Conservation (phyloP, 768 basidiomycete species). For the Tylopilus felleus region DNA sequence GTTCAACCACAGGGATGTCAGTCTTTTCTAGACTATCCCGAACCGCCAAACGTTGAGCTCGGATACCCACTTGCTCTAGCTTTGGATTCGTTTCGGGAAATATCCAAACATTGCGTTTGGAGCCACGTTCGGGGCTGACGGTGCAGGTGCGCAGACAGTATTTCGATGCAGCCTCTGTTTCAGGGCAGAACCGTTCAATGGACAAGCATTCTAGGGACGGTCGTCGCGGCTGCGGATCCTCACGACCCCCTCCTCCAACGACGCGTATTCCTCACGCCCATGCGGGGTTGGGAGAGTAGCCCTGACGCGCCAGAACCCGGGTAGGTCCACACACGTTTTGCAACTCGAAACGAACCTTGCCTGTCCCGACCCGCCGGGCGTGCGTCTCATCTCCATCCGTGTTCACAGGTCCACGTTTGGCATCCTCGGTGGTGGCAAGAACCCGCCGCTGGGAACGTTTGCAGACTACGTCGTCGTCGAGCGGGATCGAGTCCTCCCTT, state of each 20-base stretch:
- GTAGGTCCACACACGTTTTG: conserved; percentile 36
- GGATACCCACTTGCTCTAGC: conserved; percentile 34
- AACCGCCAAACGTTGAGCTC: neutral
- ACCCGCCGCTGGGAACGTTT: conserved; percentile 66
- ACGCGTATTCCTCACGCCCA: conserved; percentile 74
- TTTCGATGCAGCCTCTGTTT: neutral
- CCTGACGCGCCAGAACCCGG: conserved; percentile 62
- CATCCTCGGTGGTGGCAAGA: conserved; percentile 58
- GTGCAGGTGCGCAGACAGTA: conserved; percentile 50
- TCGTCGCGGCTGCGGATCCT: conserved; percentile 53
- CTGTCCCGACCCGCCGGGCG: neutral
- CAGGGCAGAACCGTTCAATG: neutral
- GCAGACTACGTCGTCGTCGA: conserved; percentile 73
- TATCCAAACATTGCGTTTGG: conserved; percentile 64
- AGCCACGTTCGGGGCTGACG: conserved; percentile 66
- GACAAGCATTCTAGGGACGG: conserved; percentile 44
- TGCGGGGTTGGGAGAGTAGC: conserved; percentile 69
- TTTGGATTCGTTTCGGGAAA: conserved; percentile 69
- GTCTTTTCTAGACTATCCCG: neutral
- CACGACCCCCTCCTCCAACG: conserved; percentile 55
- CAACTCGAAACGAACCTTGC: neutral
- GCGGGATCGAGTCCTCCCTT: conserved; percentile 60
- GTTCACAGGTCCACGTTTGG: conserved; percentile 45
- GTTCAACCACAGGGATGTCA: conserved; percentile 77
- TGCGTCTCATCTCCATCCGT: neutral